Conservation (phyloP, 139 green algal species). For the Chlorella sorokiniana region DNA sequence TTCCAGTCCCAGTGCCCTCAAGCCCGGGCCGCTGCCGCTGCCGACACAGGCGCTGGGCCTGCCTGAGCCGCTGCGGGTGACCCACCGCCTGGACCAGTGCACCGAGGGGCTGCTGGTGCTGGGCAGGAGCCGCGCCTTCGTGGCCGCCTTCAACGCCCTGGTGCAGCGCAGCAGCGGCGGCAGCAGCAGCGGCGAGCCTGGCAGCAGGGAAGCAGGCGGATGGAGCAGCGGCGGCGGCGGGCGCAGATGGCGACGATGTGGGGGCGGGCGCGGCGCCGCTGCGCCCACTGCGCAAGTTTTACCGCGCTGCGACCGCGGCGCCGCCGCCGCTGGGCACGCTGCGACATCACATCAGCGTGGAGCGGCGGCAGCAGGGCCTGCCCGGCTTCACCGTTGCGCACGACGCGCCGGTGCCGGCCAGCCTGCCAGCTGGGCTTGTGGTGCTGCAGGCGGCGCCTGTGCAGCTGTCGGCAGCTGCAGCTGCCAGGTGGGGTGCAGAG, state of each 20-base stretch:
- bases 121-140: slow-evolving; percentile 55
- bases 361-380: slow-evolving; percentile 39
- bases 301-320: slow-evolving; percentile 38
- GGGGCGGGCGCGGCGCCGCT: neutral
- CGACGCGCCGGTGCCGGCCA: slow-evolving; percentile 9
- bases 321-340: slow-evolving; percentile 38
- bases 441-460: slow-evolving; percentile 49
- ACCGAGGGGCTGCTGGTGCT: slow-evolving; percentile 83
- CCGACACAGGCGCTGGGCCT: slow-evolving; percentile 47
- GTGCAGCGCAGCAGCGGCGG: neutral
- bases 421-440: slow-evolving; percentile 49
- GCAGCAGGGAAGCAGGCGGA: neutral
- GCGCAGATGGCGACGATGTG: neutral
- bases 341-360: slow-evolving; percentile 50
- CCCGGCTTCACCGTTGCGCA: slow-evolving; percentile 54
- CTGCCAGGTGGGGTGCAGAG: neutral
- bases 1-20: too few relatives aligned
- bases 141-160: slow-evolving; percentile 55
- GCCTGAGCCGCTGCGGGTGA: slow-evolving; percentile 47
- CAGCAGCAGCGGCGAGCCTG: neutral
- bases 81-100: slow-evolving; percentile 73
- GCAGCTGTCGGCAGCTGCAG: neutral
- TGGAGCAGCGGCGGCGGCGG: neutral
- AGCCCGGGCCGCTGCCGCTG: too few relatives aligned
- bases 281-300: slow-evolving; percentile 42